Evolutionary conservation across 106 monocot genomes (phyloP).

Genomic region (Platanthera guangdongensis): DNA sequence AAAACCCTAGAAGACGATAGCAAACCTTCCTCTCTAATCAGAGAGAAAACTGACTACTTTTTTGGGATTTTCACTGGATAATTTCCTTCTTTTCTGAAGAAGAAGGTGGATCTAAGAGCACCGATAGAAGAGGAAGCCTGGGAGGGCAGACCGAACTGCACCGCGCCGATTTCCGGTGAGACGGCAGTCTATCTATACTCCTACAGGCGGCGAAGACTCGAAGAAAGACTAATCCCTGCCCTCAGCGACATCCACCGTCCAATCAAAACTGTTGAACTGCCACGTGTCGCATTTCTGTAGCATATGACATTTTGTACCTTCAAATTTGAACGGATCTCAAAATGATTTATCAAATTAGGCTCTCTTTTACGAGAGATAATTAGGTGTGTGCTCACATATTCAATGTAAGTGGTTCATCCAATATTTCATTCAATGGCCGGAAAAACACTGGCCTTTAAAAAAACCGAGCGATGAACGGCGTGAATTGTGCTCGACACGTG

Average conservation of each 20-base stretch:
- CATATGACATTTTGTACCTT: background rate
- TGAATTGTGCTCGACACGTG: too few species aligned
- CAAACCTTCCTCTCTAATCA: background rate
- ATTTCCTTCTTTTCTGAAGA: background rate
- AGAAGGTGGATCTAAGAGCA: conserved; percentile 1
- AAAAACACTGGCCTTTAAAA: too few species aligned
- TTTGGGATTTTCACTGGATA: conserved; percentile 6
- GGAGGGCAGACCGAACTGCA: conserved; percentile 25
- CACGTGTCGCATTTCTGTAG: background rate
- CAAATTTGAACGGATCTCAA: background rate
- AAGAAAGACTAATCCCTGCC: background rate
- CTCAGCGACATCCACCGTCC: background rate
- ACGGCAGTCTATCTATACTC: background rate
- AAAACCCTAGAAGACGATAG: conserved; percentile 3
- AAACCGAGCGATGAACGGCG: too few species aligned
- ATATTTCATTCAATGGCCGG: too few species aligned
- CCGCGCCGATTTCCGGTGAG: conserved; percentile 7
- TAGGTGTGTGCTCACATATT: too few species aligned
- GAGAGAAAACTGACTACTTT: background rate
- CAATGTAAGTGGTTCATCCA: too few species aligned
- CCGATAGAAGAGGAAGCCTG: background rate
- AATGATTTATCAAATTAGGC: background rate
- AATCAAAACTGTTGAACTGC: background rate
- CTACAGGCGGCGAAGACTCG: background rate
- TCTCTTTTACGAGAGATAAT: too few species aligned